Base-by-base conservation (phyloP, 2,329 filamentous ascomycete species). In the Colletotrichum cereale region DNA sequence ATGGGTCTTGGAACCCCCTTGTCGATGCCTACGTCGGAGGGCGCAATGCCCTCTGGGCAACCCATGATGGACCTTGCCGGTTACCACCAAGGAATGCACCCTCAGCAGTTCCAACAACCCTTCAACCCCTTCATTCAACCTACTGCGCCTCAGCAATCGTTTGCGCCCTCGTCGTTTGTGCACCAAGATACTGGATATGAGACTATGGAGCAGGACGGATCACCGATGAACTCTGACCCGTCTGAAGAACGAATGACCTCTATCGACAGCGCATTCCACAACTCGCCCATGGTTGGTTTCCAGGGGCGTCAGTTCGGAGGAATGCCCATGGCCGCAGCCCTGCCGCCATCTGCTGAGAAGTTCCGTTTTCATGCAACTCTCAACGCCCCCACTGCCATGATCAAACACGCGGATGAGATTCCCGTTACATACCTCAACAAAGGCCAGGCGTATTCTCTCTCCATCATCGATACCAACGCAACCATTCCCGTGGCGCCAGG, bases 351-450 rank as follows among this genome's bases (percentile, higher is more conserved):
- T 0, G 88, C 86, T 12, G 91, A 93, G 77, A 92, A 91, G 78
- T 98, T 98, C 79, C 93, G 96, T 50, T 98, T 94, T 79, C 93
- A 96, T 79, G 92, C 94, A 62, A 96, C 94, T 0, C 83, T 99
- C 56, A 97, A 97, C 80, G 96, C 96, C 1, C 95, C 96, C 3
- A 99, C 96, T 0, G 96, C 96, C 10, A 99, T 98, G 96, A 92
- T 97, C 78, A 97, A 93, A 80, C 91, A 95, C 73, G 83, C 90
- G 1, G 93, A 97, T 72, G 96, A 98, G 80, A 97, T 98, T 31
- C 96, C 96, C 0, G 90, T 98, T n/a, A 98, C 96, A 0, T 99
- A 99, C 79, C 88, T 99, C 24, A 99, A 99, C 84, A 98, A 98
- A 82, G 95, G 96, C 31, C 96, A 98, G 80, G 94, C 95, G 21